Percentiles rank a stretch among this genome's conserved stretches.
Evolutionary conservation across 208 protist genomes (phyloP).

Genomic region (Kentomonas sorsogonicus): DNA sequence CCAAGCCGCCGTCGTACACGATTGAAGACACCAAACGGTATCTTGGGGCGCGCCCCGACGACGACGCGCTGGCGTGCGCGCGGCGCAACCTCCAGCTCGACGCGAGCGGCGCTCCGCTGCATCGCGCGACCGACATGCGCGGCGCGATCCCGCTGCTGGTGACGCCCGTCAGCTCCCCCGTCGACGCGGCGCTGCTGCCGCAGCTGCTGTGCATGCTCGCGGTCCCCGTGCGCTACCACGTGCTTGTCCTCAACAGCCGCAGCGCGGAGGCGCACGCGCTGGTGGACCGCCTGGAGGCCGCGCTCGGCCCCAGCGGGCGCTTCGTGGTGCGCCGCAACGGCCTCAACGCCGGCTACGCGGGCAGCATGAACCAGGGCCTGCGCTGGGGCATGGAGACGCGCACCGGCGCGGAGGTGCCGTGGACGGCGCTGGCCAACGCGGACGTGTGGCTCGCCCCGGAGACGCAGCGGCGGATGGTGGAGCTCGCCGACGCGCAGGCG

Average conservation of each 20-base stretch:
- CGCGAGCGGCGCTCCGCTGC: conserved; percentile 6
- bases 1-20: too few species aligned
- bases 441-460: conserved; percentile 31
- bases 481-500: conserved; percentile 13
- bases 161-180: conserved; percentile 28
- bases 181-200: conserved; percentile 27
- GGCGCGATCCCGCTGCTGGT: conserved; percentile 34
- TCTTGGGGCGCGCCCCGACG: too few species aligned
- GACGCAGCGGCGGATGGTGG: conserved; percentile 15
- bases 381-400: conserved; percentile 20
- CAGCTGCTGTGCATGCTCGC: conserved; percentile 30
- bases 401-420: conserved; percentile 26
- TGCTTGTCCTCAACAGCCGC: conserved; percentile 30
- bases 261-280: conserved; percentile 15
- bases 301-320: conserved; percentile 27
- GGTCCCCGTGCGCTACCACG: conserved; percentile 31
- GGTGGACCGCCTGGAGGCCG: conserved; percentile 21
- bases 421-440: conserved; percentile 25
- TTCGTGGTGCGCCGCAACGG: conserved; percentile 24
- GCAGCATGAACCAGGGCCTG: conserved; percentile 31
- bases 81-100: conserved; percentile 21
- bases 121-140: conserved; percentile 11
- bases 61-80: conserved; percentile 20
- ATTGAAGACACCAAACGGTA: too few species aligned
- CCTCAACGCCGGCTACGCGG: conserved; percentile 32